Evolutionary conservation across 208 protist species (phyloP).

Genomic region (Trypanosoma cruzi): DNA sequence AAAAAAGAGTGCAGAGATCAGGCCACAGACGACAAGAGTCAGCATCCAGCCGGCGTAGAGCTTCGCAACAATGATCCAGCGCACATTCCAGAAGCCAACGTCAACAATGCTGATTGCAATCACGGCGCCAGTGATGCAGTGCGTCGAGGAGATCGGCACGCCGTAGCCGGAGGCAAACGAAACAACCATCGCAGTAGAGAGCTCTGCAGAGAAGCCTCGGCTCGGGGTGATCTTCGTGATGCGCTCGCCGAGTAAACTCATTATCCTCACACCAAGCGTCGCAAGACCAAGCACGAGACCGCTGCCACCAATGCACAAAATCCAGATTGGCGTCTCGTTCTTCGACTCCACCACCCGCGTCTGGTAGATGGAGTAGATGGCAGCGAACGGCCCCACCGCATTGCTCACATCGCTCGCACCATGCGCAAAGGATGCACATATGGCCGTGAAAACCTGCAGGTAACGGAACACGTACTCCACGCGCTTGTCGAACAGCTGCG

Average conservation of each 20-base stretch:
- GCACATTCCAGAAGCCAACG: conserved; percentile 54
- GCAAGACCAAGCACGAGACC: conserved; percentile 72
- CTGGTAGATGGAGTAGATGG: conserved; percentile 72
- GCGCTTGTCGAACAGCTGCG: conserved; percentile 51
- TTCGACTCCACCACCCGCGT: conserved; percentile 36
- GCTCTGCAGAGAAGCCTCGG: conserved; percentile 75
- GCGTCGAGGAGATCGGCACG: conserved; percentile 90
- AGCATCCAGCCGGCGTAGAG: conserved; percentile 79
- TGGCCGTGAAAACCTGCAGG: conserved; percentile 82
- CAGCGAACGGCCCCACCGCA: conserved; percentile 75
- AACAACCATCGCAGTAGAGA: conserved; percentile 72
- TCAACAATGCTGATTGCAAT: conserved; percentile 82
- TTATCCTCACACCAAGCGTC: conserved; percentile 72
- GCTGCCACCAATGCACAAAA: conserved; percentile 65
- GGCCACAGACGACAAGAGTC: conserved; percentile 55
- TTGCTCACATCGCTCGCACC: conserved; percentile 90
- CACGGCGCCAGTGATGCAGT: conserved; percentile 91
- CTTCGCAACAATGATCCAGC: conserved; percentile 76
- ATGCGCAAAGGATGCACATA: conserved; percentile 85
- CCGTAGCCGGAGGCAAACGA: conserved; percentile 78
- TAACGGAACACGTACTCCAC: conserved; percentile 81
- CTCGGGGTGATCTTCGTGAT: conserved; percentile 82
- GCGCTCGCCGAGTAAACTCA: conserved; percentile 73
- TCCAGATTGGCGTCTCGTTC: conserved; percentile 63
- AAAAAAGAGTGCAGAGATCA: conserved; percentile 75